phyloP scores from a whole-genome alignment of 202 grass and related monocot genomes.

The Setaria viridis region DNA sequence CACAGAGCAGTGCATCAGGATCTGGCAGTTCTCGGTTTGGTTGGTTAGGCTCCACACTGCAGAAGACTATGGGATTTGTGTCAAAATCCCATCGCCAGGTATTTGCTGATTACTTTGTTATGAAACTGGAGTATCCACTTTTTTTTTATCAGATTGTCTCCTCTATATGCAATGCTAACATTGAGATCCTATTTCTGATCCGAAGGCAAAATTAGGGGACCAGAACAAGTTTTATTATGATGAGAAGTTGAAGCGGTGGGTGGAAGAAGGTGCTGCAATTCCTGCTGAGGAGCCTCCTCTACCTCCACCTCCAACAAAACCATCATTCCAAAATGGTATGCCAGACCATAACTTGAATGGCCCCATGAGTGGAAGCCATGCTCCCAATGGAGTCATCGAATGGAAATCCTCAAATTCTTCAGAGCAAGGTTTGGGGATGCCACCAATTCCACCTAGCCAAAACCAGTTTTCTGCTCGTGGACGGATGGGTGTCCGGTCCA shows the following conservation, averaged over 20 bases:
- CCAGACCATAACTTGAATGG: constrained; percentile 69
- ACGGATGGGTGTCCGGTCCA: constrained; percentile 83
- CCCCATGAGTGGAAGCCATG: constrained; percentile 42
- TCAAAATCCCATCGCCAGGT: constrained; percentile 86
- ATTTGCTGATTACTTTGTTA: constrained; percentile 33
- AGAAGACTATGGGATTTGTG: constrained; percentile 86
- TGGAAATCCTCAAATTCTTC: constrained; percentile 50
- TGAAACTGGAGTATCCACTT: constrained; percentile 16
- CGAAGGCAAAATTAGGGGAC: constrained; percentile 92
- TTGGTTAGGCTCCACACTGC: constrained; percentile 75
- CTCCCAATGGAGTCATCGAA: constrained; percentile 53
- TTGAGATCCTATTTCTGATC: constrained; percentile 35
- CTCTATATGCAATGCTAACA: constrained; percentile 34
- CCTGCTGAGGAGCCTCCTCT: constrained; percentile 75
- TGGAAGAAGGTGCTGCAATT: constrained; percentile 89
- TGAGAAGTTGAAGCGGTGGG: constrained; percentile 93
- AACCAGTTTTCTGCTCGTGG: constrained; percentile 96
- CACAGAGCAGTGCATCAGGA: constrained; percentile 56
- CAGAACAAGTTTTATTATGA: constrained; percentile 98
- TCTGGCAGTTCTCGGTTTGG: constrained; percentile 80
- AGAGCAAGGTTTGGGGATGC: constrained; percentile 71
- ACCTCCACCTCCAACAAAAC: constrained; percentile 79
- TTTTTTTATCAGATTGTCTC: constrained; percentile 27
- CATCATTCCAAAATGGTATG: constrained; percentile 77
- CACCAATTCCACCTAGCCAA: constrained; percentile 82